A percentile compares a stretch with the other conserved stretches of the same genome.
These are phyloP conservation scores for Citrus reticulata DNA, from an alignment of 345 rosid genomes.

Conservation along the genomic window DNA sequence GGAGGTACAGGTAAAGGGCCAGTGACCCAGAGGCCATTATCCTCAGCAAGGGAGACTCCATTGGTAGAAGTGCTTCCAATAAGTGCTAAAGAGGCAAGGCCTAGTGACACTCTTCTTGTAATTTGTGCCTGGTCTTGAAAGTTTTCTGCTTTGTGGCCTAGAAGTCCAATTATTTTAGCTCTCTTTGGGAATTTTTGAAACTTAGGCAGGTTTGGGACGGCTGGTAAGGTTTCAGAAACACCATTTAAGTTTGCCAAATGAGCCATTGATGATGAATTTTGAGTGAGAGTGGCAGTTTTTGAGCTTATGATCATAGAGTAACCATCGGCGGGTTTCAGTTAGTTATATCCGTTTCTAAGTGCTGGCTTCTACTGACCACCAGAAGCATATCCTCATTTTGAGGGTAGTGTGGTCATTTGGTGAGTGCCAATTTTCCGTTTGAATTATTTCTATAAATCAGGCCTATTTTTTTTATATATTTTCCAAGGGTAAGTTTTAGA, in stretches of 20 bases:
- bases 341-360: constrained; percentile 17
- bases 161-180: constrained; percentile 19
- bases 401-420: constrained; percentile 32
- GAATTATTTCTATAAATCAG: not conserved
- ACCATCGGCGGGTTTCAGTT: constrained; percentile 9
- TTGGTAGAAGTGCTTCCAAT: constrained; percentile 21
- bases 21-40: constrained; percentile 64
- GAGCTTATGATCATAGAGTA: not conserved
- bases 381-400: constrained; percentile 32
- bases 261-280: constrained; percentile 31
- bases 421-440: not conserved
- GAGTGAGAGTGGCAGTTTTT: constrained; percentile 2
- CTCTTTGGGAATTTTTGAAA: constrained; percentile 17
- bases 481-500: not conserved
- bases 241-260: constrained; percentile 41
- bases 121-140: constrained; percentile 33
- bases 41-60: constrained; percentile 51
- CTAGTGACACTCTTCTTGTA: constrained; percentile 56
- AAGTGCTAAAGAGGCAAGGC: constrained; percentile 54
- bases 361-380: constrained; percentile 29
- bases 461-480: not conserved
- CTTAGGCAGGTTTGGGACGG: constrained; percentile 22
- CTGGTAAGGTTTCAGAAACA: constrained; percentile 27
- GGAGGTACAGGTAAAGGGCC: constrained; percentile 63
- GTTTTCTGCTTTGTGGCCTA: constrained; percentile 27